Evolutionary conservation across 768 basidiomycete genomes (phyloP), one percentile per base, ranked within the genome.

Genomic region (Suillus sp.): DNA sequence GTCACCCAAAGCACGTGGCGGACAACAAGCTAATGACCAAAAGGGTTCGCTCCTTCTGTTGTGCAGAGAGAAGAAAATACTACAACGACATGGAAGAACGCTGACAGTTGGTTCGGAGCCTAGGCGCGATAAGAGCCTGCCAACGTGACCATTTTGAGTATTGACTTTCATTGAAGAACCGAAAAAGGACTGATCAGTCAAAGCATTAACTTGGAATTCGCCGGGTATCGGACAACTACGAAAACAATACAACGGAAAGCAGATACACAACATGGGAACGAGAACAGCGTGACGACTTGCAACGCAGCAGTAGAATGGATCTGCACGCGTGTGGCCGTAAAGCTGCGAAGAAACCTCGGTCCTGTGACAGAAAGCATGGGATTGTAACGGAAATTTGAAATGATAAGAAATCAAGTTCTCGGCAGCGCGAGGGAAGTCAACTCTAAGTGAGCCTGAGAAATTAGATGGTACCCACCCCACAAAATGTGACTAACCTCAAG

Each of bases 21-120:
- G 47, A 30, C 61, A 59, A 72, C 64, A 72, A 72, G 40, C 32
- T 34, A 62, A 61, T 47, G 48, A 27, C 68, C 53, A 25, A 57
- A 60, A 60, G 3, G 20, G 47, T 25, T 2, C 18, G 14, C 5
- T 27, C 34, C 37, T 43, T 16, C 16, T 14, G 11, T 32, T 59
- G 18, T 34, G 40, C 30, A 34, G 34, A n/a, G 30, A 37, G 14
- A 30, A 9, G 53, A 16, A 61, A 48, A 27, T n/a, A 63, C 40
- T n/a, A 63, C 40, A 63, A 57, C 42, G 45, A 50, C 58, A 5
- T 27, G 13, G 45, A 53, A 60, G 59, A 35, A 45, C 13, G 22
- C 22, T 47, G 10, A 22, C 13, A 34, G 32, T 8, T 34, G 32
- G 32, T 8, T 48, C 7, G 47, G 47, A 47, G 1, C 22, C 10